Conservation (phyloP, 441 rosid species). For the Syzygium malaccense region DNA sequence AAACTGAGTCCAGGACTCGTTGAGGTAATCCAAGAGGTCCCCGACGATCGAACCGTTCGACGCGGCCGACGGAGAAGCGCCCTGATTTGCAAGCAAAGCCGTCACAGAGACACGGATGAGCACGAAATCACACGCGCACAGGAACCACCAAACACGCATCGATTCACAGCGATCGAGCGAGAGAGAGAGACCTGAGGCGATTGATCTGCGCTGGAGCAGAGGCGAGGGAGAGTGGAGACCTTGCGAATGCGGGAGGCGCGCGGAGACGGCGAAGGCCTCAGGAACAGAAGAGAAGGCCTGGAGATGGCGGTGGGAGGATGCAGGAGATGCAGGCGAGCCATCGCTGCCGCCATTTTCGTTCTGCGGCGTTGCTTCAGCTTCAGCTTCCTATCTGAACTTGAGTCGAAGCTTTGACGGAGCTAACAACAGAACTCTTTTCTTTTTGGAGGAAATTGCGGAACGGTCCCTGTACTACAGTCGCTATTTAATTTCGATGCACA, state of each 20-base stretch:
- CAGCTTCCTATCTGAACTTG: neutral
- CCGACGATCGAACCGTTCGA: constrained; percentile 45
- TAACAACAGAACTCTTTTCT: neutral
- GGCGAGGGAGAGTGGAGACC: constrained; percentile 22
- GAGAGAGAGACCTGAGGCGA: constrained; percentile 5
- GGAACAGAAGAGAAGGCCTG: constrained; percentile 13
- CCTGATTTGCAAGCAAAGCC: neutral
- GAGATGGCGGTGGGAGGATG: neutral
- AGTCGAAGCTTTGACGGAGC: neutral
- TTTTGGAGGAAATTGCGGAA: neutral
- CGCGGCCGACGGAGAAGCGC: constrained; percentile 9
- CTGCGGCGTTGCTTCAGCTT: neutral
- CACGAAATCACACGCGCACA: neutral
- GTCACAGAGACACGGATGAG: neutral
- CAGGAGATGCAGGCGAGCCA: constrained; percentile 34
- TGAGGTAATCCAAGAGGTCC: constrained; percentile 75
- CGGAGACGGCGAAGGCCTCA: constrained; percentile 5
- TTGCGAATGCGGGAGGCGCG: constrained; percentile 19
- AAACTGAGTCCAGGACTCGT: constrained; percentile 95
- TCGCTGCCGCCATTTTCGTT: constrained; percentile 28
- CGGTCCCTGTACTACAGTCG: neutral
- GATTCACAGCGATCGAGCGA: neutral
- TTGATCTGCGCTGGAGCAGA: constrained; percentile 21
- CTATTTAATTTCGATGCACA: neutral
- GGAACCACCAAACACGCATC: neutral